phyloP scores from a whole-genome alignment of 2,329 filamentous ascomycete species.

The Myriosclerotinia duriaeana region DNA sequence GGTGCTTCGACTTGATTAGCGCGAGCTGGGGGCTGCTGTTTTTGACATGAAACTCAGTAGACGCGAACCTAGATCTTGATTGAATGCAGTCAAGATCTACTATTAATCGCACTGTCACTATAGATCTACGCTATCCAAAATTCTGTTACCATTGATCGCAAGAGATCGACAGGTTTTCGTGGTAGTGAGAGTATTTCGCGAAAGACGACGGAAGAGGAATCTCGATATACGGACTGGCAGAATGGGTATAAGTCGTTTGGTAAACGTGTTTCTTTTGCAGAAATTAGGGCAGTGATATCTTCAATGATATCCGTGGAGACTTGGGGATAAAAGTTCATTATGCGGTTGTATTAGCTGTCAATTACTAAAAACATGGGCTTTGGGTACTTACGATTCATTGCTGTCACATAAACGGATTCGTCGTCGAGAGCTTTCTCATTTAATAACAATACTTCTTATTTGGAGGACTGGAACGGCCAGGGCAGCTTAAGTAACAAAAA shows the following conservation, averaged over 20 bases:
- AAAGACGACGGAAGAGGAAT: not conserved
- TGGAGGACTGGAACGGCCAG: too few relatives aligned
- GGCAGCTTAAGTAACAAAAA: not conserved
- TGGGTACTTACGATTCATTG: not conserved
- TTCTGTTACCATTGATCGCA: not conserved
- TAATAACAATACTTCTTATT: too few relatives aligned
- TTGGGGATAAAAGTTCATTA: not conserved
- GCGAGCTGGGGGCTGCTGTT: not conserved
- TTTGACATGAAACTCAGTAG: not conserved
- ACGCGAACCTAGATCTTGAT: not conserved
- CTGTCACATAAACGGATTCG: not conserved
- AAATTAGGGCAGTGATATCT: not conserved
- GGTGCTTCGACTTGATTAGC: not conserved
- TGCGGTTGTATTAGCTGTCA: not conserved
- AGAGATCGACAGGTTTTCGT: too few relatives aligned
- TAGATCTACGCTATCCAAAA: not conserved
- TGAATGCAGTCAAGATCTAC: not conserved
- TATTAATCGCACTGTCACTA: not conserved
- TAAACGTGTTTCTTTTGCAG: not conserved
- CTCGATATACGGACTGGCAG: not conserved
- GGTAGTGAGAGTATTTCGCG: not conserved
- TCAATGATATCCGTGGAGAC: not conserved
- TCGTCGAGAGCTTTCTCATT: not conserved
- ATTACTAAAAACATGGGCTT: not conserved
- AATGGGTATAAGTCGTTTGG: not conserved